phyloP scores from a whole-genome alignment of 257 asterid species.

The Cynanchum wilfordii region DNA sequence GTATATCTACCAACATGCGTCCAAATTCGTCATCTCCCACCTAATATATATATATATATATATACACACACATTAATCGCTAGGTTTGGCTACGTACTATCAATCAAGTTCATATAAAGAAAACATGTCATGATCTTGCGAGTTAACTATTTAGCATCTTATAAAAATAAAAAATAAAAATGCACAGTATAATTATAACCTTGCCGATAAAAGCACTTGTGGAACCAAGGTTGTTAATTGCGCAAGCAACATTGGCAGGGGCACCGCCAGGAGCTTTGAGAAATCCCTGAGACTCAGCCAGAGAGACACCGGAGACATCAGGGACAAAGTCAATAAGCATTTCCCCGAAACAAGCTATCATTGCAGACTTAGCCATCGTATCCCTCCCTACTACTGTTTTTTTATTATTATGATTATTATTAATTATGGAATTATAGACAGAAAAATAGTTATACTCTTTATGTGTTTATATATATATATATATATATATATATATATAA shows the following conservation, averaged over 20 bases:
- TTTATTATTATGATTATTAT: too few species aligned
- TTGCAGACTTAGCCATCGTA: slow-evolving; percentile 3
- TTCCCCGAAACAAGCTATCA: slow-evolving; percentile 34
- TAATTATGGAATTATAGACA: too few species aligned
- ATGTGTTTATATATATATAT: too few species aligned
- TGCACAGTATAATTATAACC: slow-evolving; percentile 8
- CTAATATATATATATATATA: neutral
- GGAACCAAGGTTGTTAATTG: slow-evolving; percentile 36
- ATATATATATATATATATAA: too few species aligned
- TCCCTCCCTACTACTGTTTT: neutral
- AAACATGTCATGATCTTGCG: too few species aligned
- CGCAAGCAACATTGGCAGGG: slow-evolving; percentile 45
- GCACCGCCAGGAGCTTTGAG: slow-evolving; percentile 47
- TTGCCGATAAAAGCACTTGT: slow-evolving; percentile 37
- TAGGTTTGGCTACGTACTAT: too few species aligned
- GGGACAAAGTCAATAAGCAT: slow-evolving; percentile 43
- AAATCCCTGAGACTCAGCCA: slow-evolving; percentile 36
- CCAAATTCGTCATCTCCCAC: slow-evolving; percentile 44
- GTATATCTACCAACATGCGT: slow-evolving; percentile 31
- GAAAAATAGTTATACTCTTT: too few species aligned
- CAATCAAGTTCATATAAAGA: too few species aligned
- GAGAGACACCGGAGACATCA: slow-evolving; percentile 32
- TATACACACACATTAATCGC: too few species aligned
- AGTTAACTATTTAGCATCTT: too few species aligned
- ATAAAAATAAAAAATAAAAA: too few species aligned